These are phyloP conservation scores for Moesziomyces antarcticus DNA, from an alignment of 1,284 basidiomycete genomes.

Conservation along the genomic window DNA sequence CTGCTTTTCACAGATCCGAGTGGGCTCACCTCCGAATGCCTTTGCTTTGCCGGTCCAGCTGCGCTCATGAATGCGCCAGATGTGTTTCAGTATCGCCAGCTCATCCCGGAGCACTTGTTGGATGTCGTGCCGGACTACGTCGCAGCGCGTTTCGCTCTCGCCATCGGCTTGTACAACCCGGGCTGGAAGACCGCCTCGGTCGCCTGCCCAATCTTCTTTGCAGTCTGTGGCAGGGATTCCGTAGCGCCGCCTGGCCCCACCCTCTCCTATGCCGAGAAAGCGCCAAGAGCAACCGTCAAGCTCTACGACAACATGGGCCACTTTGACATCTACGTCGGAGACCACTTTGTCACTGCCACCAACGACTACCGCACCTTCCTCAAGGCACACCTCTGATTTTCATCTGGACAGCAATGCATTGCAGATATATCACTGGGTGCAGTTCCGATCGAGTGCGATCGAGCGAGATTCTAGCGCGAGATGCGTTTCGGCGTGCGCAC, in stretches of 20 bases:
- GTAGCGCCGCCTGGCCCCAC: constrained; percentile 51
- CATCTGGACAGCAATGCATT: neutral
- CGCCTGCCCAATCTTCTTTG: constrained; percentile 58
- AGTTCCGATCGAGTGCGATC: neutral
- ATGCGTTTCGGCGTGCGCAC: neutral
- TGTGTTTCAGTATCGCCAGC: constrained; percentile 3
- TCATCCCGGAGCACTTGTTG: constrained; percentile 25
- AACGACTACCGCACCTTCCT: constrained; percentile 50
- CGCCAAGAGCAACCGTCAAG: constrained; percentile 43
- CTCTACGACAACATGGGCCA: constrained; percentile 52
- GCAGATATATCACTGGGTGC: too few relatives aligned
- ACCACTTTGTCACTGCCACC: constrained; percentile 47
- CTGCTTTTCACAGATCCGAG: neutral
- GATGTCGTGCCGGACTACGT: constrained; percentile 20
- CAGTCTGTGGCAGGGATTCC: constrained; percentile 56
- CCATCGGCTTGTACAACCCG: constrained; percentile 49
- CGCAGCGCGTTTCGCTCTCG: constrained; percentile 50
- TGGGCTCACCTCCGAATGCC: neutral
- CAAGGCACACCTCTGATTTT: constrained; percentile 11
- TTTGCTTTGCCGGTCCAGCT: constrained; percentile 11
- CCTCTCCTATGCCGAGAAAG: constrained; percentile 48
- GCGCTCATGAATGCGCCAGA: constrained; percentile 58
- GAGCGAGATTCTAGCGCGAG: neutral
- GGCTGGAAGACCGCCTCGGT: constrained; percentile 48
- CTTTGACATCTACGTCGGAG: constrained; percentile 58